Conservation (phyloP, 331 rosid species). For the Quercus tomentella region DNA sequence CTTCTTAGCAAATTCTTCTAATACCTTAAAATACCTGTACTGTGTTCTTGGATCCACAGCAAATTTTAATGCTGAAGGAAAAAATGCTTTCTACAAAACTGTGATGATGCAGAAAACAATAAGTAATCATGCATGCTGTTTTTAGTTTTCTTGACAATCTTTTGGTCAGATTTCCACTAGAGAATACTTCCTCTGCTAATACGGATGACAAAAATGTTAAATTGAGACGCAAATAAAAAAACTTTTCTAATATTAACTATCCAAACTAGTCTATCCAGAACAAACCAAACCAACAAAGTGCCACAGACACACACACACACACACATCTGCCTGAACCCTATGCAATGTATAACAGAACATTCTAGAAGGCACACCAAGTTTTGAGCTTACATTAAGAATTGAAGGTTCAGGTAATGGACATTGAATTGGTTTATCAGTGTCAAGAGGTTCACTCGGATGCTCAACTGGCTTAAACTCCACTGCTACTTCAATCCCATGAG, state of each 20-base stretch:
- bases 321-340: background rate
- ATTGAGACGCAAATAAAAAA: background rate
- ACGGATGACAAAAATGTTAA: background rate
- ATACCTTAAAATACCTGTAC: background rate
- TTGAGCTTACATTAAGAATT: slow-evolving; percentile 77
- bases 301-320: background rate
- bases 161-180: background rate
- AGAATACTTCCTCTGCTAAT: background rate
- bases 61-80: slow-evolving; percentile 4
- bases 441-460: slow-evolving; percentile 84
- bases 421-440: slow-evolving; percentile 76
- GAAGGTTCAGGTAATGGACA: slow-evolving; percentile 95
- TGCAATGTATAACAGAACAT: background rate
- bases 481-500: slow-evolving; percentile 91
- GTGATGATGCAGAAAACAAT: background rate
- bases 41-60: background rate
- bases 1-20: too few relatives aligned
- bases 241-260: background rate
- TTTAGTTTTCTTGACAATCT: background rate
- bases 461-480: slow-evolving; percentile 95
- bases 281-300: too few relatives aligned
- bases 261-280: background rate
- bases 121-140: background rate
- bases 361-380: background rate
- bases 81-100: background rate